These are phyloP conservation scores for Lonicera japonica DNA, from an alignment of 129 eudicot species.

Conservation along the genomic window DNA sequence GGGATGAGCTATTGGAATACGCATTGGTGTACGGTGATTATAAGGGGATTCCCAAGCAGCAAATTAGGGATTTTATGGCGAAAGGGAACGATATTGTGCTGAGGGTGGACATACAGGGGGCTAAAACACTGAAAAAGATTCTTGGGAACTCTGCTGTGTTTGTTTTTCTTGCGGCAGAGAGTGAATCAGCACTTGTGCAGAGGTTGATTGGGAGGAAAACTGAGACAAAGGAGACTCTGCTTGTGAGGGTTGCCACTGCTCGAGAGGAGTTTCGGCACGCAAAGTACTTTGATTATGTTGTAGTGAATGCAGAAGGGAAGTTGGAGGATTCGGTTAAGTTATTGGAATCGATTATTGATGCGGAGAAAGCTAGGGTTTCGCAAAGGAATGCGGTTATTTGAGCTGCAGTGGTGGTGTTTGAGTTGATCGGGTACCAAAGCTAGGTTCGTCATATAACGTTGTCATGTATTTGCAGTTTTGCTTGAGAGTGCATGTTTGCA, in stretches of 20 bases:
- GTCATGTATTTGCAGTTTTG: not conserved
- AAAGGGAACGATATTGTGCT: slow-evolving; percentile 67
- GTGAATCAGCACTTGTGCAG: slow-evolving; percentile 66
- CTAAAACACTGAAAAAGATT: slow-evolving; percentile 61
- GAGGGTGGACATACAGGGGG: slow-evolving; percentile 89
- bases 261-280: slow-evolving; percentile 65
- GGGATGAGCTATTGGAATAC: slow-evolving; percentile 64
- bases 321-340: slow-evolving; percentile 59
- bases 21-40: slow-evolving; percentile 63
- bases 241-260: slow-evolving; percentile 75
- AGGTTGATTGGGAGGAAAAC: slow-evolving; percentile 80
- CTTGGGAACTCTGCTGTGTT: slow-evolving; percentile 62
- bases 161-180: slow-evolving; percentile 77
- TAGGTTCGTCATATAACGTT: not conserved
- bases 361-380: slow-evolving; percentile 74
- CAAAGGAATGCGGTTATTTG: slow-evolving; percentile 46
- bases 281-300: slow-evolving; percentile 78
- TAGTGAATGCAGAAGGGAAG: slow-evolving; percentile 81
- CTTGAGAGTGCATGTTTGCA: not conserved
- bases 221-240: slow-evolving; percentile 67
- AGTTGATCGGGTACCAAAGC: not conserved
- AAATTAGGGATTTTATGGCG: slow-evolving; percentile 62
- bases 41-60: slow-evolving; percentile 72
- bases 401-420: slow-evolving; percentile 6
- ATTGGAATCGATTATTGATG: slow-evolving; percentile 81